These are phyloP conservation scores for Aspergillus cristatus DNA, from an alignment of 495 filamentous ascomycete genomes.

Conservation along the genomic window DNA sequence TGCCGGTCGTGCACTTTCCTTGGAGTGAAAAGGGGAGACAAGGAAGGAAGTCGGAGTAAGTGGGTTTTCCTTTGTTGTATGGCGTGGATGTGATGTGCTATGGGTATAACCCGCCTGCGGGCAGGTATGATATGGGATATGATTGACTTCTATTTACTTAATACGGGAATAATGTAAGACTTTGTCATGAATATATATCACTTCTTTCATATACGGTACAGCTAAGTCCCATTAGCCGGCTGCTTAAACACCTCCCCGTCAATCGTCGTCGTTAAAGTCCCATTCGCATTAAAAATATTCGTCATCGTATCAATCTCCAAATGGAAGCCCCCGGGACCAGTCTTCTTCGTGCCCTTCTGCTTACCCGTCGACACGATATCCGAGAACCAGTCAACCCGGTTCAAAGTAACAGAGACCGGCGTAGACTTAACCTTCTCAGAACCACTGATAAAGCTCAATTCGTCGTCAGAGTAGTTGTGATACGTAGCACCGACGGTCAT, in stretches of 20 bases:
- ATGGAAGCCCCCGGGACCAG: slow-evolving; percentile 14
- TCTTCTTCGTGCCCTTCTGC: slow-evolving; percentile 9
- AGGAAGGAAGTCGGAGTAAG: no score
- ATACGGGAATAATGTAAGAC: no score
- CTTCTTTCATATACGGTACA: no score
- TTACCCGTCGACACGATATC: slow-evolving; percentile 9
- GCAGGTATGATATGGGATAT: no score
- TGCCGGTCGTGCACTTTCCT: slow-evolving; percentile 86
- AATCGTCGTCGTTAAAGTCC: slow-evolving; percentile 14
- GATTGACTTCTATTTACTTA: no score
- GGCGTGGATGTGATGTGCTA: no score
- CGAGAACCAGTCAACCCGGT: slow-evolving; percentile 13
- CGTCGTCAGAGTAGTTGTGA: slow-evolving; percentile 16
- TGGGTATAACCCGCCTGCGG: no score
- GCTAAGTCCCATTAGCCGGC: slow-evolving; percentile 15
- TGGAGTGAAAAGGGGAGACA: slow-evolving; percentile 79
- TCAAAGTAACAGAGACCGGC: neutral
- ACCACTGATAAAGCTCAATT: slow-evolving; percentile 7
- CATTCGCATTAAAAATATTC: slow-evolving; percentile 17
- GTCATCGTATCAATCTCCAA: slow-evolving; percentile 9
- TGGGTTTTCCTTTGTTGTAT: no score
- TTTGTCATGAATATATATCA: no score
- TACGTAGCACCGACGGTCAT: slow-evolving; percentile 11
- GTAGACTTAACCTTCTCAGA: slow-evolving; percentile 8
- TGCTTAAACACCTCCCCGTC: slow-evolving; percentile 13